Evolutionary conservation across 176 grass and related monocot genomes (phyloP).

Genomic region (Eragrostis nindensis): DNA sequence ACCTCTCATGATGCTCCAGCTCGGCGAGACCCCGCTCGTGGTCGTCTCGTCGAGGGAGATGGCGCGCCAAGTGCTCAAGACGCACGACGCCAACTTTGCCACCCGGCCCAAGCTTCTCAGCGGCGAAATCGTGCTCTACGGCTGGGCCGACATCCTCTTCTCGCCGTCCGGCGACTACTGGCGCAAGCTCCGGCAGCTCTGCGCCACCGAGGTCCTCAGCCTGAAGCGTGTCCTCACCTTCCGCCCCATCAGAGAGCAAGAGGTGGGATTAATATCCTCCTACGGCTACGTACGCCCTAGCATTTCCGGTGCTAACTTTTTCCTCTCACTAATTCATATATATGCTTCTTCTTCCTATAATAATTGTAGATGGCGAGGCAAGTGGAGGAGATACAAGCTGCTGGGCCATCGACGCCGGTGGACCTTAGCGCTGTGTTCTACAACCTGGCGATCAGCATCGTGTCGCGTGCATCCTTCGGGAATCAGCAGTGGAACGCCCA

Average conservation of each 20-base stretch:
- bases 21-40: conserved; percentile 40
- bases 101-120: conserved; percentile 50
- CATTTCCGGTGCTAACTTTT: too few relatives aligned
- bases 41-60: conserved; percentile 48
- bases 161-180: conserved; percentile 53
- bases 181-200: conserved; percentile 61
- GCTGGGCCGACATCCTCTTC: conserved; percentile 57
- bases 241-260: conserved; percentile 44
- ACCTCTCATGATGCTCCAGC: conserved; percentile 53
- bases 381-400: conserved; percentile 18
- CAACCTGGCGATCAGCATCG: conserved; percentile 15
- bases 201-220: conserved; percentile 51
- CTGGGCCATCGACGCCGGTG: conserved; percentile 8
- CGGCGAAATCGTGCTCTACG: conserved; percentile 48
- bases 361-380: too few relatives aligned
- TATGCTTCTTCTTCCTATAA: too few relatives aligned
- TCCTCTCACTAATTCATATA: too few relatives aligned
- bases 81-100: conserved; percentile 57
- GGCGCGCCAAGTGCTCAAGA: conserved; percentile 50
- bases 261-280: not conserved
- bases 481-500: conserved; percentile 2
- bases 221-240: conserved; percentile 47
- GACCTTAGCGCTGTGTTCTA: conserved; percentile 18
- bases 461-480: conserved; percentile 1
- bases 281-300: too few relatives aligned